phyloP scores from a whole-genome alignment of 2,329 filamentous ascomycete genomes.

The Diaporthe aspalathi region DNA sequence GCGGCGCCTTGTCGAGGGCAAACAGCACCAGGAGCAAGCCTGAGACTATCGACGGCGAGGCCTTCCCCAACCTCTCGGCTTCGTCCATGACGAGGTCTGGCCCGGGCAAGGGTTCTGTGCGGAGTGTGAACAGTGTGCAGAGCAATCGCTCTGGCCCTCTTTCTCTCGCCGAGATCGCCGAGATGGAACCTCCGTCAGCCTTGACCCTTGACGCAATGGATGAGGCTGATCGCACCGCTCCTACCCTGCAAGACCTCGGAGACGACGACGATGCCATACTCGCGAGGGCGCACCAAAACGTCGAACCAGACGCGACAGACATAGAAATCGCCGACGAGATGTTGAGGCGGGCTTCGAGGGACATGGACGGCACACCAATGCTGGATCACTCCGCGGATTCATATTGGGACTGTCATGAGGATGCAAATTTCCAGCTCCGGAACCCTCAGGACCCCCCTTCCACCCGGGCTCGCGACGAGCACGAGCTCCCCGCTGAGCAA shows the following conservation, averaged over 20 bases:
- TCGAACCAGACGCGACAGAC: constrained; percentile 46
- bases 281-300: constrained; percentile 50
- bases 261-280: constrained; percentile 54
- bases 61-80: constrained; percentile 41
- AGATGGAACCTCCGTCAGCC: constrained; percentile 63
- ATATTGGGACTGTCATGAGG: constrained; percentile 37
- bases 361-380: constrained; percentile 40
- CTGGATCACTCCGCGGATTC: constrained; percentile 36
- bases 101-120: constrained; percentile 64
- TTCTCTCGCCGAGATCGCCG: constrained; percentile 67
- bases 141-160: constrained; percentile 58
- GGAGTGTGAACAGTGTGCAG: constrained; percentile 42
- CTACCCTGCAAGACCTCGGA: constrained; percentile 47
- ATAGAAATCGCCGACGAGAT: constrained; percentile 40
- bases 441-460: constrained; percentile 31
- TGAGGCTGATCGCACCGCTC: constrained; percentile 59
- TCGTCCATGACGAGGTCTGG: constrained; percentile 61
- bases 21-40: constrained; percentile 49
- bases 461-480: constrained; percentile 37
- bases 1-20: constrained; percentile 43
- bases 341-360: constrained; percentile 24
- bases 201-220: constrained; percentile 65
- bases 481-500: constrained; percentile 47
- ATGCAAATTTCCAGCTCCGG: constrained; percentile 23
- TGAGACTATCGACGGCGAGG: constrained; percentile 52